Percentiles rank a stretch among this genome's conserved stretches.
phyloP scores from a whole-genome alignment of 176 grass and related monocot genomes.

The Chloris gayana region DNA sequence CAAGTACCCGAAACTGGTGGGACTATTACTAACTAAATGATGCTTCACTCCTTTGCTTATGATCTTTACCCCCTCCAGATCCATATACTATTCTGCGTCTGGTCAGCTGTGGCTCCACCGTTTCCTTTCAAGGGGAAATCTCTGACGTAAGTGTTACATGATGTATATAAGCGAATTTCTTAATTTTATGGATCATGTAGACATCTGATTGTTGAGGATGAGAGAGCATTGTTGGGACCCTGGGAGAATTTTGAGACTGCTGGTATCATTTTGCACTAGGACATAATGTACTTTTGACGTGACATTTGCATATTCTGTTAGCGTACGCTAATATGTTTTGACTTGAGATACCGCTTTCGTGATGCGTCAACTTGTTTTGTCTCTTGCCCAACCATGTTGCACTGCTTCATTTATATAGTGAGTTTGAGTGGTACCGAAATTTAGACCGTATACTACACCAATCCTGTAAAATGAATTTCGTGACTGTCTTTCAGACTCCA shows the following conservation, averaged over 20 bases:
- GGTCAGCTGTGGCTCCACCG: slow-evolving; percentile 88
- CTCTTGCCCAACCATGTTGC: background rate
- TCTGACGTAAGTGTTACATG: slow-evolving; percentile 75
- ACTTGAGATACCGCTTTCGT: background rate
- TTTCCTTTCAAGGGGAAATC: slow-evolving; percentile 99
- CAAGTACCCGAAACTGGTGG: background rate
- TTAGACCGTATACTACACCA: background rate
- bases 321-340: background rate
- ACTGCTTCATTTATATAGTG: background rate
- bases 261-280: background rate
- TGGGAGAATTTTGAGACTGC: slow-evolving; percentile 2
- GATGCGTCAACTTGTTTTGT: background rate
- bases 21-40: slow-evolving; percentile 22
- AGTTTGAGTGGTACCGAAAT: background rate
- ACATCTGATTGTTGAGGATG: slow-evolving; percentile 30
- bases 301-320: slow-evolving; percentile 11
- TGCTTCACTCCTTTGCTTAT: slow-evolving; percentile 22
- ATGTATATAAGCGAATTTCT: slow-evolving; percentile 19
- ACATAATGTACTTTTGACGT: background rate
- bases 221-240: background rate
- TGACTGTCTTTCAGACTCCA: background rate
- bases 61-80: slow-evolving; percentile 55
- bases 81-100: slow-evolving; percentile 89
- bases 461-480: slow-evolving; percentile 12
- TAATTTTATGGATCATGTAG: background rate